Conservation (phyloP, 768 basidiomycete genomes). For the Tubosaeta sp. region DNA sequence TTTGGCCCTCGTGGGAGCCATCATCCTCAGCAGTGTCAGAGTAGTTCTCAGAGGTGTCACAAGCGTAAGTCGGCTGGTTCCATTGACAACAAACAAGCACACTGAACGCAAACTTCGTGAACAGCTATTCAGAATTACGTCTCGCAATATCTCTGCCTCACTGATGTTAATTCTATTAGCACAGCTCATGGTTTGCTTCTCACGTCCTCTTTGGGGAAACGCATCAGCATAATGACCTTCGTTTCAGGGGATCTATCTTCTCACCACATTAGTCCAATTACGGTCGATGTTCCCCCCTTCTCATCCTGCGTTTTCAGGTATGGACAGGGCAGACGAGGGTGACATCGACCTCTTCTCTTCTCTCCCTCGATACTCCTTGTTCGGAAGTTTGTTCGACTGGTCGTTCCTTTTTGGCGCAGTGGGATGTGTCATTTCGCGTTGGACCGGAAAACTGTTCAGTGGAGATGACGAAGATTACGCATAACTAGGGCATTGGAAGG, state of each 20-base stretch:
- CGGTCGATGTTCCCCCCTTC: constrained; percentile 73
- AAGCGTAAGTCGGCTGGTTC: constrained; percentile 36
- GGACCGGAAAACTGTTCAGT: constrained; percentile 42
- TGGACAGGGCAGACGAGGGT: constrained; percentile 5
- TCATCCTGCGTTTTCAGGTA: constrained; percentile 15
- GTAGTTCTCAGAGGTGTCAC: constrained; percentile 67
- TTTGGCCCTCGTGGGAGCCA: constrained; percentile 67
- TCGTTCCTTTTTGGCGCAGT: constrained; percentile 61
- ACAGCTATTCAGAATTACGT: constrained; percentile 60
- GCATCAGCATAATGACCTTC: neutral
- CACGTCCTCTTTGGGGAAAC: constrained; percentile 5
- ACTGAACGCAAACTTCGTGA: neutral
- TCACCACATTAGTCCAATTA: constrained; percentile 79
- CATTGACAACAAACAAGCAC: neutral
- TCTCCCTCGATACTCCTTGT: constrained; percentile 69
- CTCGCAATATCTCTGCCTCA: constrained; percentile 66
- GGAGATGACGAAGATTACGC: constrained; percentile 15
- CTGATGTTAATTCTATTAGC: constrained; percentile 74
- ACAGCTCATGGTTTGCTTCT: constrained; percentile 68
- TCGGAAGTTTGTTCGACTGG: constrained; percentile 72
- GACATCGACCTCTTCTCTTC: constrained; percentile 60
- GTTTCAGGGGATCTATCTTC: constrained; percentile 71
- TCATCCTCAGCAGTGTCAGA: constrained; percentile 70
- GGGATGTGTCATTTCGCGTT: constrained; percentile 45
- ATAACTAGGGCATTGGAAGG: neutral